Evolutionary conservation across 1,139 yeast genomes (phyloP), one percentile per base, ranked within the genome.

Genomic region (Lodderomyces metapsilosis): DNA sequence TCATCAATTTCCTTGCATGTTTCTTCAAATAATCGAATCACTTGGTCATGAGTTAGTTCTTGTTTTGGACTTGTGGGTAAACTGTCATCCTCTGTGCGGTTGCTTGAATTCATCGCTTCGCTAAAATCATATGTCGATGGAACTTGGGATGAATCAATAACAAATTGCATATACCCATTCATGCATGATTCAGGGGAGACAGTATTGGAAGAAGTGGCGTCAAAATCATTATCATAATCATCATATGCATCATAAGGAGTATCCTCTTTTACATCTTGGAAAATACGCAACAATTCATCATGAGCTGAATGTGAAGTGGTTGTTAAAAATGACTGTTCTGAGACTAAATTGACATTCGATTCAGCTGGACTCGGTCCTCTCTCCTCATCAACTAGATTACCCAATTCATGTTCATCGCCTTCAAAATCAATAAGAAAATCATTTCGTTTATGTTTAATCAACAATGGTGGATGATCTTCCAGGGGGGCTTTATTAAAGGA

Each of bases 1-100:
- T 43, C 48, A 38, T 48, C 51, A 36, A 46, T 46, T 37, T 48
- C 49, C 20, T 44, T 38, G 27, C 51, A 48, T 15, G 51, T 40
- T 28, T 37, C 43, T 48, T 48, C 51, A 38, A 48, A 46, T 7
- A 46, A 34, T 33, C 42, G 47, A 39, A 43, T 20, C 12, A 43
- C 43, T 34, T 48, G 45, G 12, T 46, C 48, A 31, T 41, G 43
- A 25, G 42, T 40, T 7, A 43, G 37, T 21, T 41, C 43, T 13
- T 25, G 17, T 23, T 36, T 17, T 27, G 32, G 36, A n/a, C 34
- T 21, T 7, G 35, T 17, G 3, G 25, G 15, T 16, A 15, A 17
- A 27, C 11, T 13, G 21, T 35, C 31, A n/a, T 12, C 30, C n/a
- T 6, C 16, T 10, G 25, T 8, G 25, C 4, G 10, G 25, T 23